Evolutionary conservation across 345 rosid genomes (phyloP), one percentile per base, ranked within the genome.

Genomic region (Eucalyptus tenuipes): DNA sequence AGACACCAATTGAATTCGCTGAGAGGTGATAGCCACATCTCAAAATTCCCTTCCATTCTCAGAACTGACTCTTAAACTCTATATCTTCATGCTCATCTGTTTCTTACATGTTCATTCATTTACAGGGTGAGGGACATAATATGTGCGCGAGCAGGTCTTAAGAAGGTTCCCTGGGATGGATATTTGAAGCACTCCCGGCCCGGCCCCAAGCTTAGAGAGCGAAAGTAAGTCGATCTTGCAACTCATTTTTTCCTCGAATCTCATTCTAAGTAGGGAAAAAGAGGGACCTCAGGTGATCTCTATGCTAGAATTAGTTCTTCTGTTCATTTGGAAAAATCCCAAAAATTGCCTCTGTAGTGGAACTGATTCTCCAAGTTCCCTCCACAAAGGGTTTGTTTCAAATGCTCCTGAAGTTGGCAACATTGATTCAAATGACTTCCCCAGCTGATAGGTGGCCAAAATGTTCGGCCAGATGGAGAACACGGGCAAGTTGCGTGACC

Each of bases 81-180:
- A 7, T 64, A 17, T 88, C 47, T 8, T 33, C 81, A 31, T 17
- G 48, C 86, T 31, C 57, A 27, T 37, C 47, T 44, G 53, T 80
- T 52, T 53, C 49, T 37, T 11, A 31, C 47, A 29, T 88, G 88
- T 59, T 48, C 40, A 57, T 50, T 44, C 22, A 64, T 49, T 47
- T 12, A 88, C 96, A 98, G 99, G 96, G 96, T 98, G 40, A 93
- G 99, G 91, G 97, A 92, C 93, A 95, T 93, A 88, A 98, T 98
- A 91, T 97, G 99, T 81, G 91, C 89, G 37, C 93, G 98, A 90
- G 99, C 99, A 80, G 98, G 99, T 86, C 96, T 98, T 25, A 97
- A 94, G 91, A 98, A 92, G 93, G 99, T 98, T 87, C 99, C 98
- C 20, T 98, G 99, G 99, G 99, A 98, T 92, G 99, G 99, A 91